These are phyloP conservation scores for Lepidium africanum DNA, from an alignment of 345 rosid species.

Conservation along the genomic window DNA sequence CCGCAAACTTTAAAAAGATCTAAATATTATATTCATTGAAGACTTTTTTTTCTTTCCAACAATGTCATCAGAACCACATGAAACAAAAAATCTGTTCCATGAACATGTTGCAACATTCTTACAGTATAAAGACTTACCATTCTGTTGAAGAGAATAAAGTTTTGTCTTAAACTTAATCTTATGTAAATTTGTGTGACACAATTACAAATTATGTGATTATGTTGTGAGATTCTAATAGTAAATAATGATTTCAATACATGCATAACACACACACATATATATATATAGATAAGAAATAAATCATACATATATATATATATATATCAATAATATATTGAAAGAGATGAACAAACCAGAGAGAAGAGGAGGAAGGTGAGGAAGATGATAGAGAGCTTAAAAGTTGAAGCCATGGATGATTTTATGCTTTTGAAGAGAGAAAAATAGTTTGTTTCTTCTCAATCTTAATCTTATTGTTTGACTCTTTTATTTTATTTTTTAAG, in stretches of 20 bases:
- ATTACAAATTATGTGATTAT: not conserved
- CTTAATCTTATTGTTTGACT: slow-evolving; percentile 1
- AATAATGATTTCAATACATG: not conserved
- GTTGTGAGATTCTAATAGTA: not conserved
- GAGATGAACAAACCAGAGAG: slow-evolving; percentile 22
- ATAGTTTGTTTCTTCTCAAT: not conserved
- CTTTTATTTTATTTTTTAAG: not conserved
- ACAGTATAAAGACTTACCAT: too few relatives aligned
- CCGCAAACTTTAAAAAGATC: not conserved
- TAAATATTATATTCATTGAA: not conserved
- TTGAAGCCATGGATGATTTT: slow-evolving; percentile 16
- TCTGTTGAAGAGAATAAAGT: not conserved
- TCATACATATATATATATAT: not conserved
- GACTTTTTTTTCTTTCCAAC: not conserved
- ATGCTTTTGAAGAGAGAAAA: not conserved
- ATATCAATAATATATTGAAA: not conserved
- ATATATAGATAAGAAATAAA: not conserved
- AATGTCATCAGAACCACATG: slow-evolving; percentile 12
- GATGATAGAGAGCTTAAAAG: slow-evolving; percentile 1
- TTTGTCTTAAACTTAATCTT: not conserved
- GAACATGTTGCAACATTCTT: not conserved
- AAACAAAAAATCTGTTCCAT: slow-evolving; percentile 1
- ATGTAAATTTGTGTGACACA: not conserved
- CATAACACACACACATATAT: not conserved
- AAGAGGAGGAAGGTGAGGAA: slow-evolving; percentile 10